Evolutionary conservation across 345 rosid species (phyloP).

Genomic region (Lumnitzera littorea): DNA sequence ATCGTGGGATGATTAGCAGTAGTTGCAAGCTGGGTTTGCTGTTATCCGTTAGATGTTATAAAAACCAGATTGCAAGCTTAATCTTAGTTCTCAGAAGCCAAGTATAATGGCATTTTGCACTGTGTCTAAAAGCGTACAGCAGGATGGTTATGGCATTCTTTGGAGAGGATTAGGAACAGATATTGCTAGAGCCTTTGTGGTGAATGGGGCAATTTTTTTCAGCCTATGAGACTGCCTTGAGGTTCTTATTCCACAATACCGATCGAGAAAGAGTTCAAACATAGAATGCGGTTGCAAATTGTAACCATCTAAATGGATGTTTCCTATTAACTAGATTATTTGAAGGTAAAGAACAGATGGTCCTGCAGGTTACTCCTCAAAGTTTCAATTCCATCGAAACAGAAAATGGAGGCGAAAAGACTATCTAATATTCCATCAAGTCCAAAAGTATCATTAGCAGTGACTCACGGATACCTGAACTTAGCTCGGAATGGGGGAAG

Average conservation of each 20-base stretch:
- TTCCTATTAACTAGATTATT: too few relatives aligned
- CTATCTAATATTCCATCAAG: too few relatives aligned
- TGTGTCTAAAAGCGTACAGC: conserved; percentile 53
- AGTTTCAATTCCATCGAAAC: too few relatives aligned
- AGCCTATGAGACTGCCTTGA: conserved; percentile 77
- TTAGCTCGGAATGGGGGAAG: too few relatives aligned
- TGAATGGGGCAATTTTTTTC: conserved; percentile 81
- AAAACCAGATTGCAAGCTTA: conserved; percentile 70
- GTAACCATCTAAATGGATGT: not conserved
- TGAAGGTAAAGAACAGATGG: too few relatives aligned
- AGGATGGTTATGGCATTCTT: conserved; percentile 68
- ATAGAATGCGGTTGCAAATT: conserved; percentile 23
- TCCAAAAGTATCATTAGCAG: too few relatives aligned
- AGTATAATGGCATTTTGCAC: conserved; percentile 60
- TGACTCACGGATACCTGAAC: too few relatives aligned
- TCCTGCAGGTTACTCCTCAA: too few relatives aligned
- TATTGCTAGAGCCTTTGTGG: conserved; percentile 88
- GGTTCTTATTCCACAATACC: conserved; percentile 42
- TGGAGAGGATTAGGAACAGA: conserved; percentile 98
- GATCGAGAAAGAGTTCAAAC: conserved; percentile 31
- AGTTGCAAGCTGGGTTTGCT: conserved; percentile 84
- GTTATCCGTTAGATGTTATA: conserved; percentile 82
- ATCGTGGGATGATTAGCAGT: conserved; percentile 84
- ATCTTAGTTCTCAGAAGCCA: conserved; percentile 33
- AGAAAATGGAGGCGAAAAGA: too few relatives aligned